These are phyloP conservation scores for Aspergillus costaricaensis DNA, from an alignment of 2,329 filamentous ascomycete species.

Conservation along the genomic window DNA sequence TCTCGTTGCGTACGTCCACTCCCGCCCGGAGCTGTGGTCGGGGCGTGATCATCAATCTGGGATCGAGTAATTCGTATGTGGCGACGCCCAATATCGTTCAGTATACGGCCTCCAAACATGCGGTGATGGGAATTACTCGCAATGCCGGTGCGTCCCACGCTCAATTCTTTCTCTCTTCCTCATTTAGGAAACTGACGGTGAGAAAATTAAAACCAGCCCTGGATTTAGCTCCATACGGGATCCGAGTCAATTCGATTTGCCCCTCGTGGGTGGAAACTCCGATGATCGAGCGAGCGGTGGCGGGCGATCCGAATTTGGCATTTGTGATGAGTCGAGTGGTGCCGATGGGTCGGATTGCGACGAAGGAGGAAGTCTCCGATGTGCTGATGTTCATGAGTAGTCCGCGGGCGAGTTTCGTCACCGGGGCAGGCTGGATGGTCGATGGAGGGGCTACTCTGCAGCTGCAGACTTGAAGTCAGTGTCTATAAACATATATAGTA, in stretches of 20 bases:
- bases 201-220: constrained; percentile 24
- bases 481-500: too few relatives aligned
- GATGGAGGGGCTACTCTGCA: constrained; percentile 10
- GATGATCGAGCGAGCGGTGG: constrained; percentile 26
- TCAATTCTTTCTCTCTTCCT: background rate
- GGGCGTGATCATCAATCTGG: constrained; percentile 44
- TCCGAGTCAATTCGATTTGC: constrained; percentile 37
- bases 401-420: constrained; percentile 11
- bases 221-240: constrained; percentile 28
- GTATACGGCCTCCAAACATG: constrained; percentile 49
- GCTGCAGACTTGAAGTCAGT: background rate
- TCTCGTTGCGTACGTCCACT: constrained; percentile 33
- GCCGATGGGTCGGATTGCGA: constrained; percentile 27
- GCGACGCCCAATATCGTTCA: constrained; percentile 37
- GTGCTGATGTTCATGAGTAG: constrained; percentile 10
- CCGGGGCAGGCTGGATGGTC: constrained; percentile 8
- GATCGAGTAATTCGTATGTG: constrained; percentile 35
- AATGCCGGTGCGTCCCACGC: constrained; percentile 27
- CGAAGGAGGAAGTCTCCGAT: constrained; percentile 25
- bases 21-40: constrained; percentile 23
- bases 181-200: background rate
- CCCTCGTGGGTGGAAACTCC: constrained; percentile 35
- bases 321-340: constrained; percentile 14
- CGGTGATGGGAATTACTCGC: constrained; percentile 48
- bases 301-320: constrained; percentile 14